These are phyloP conservation scores for Anastatica hierochuntica DNA, from an alignment of 345 rosid genomes.

Conservation along the genomic window DNA sequence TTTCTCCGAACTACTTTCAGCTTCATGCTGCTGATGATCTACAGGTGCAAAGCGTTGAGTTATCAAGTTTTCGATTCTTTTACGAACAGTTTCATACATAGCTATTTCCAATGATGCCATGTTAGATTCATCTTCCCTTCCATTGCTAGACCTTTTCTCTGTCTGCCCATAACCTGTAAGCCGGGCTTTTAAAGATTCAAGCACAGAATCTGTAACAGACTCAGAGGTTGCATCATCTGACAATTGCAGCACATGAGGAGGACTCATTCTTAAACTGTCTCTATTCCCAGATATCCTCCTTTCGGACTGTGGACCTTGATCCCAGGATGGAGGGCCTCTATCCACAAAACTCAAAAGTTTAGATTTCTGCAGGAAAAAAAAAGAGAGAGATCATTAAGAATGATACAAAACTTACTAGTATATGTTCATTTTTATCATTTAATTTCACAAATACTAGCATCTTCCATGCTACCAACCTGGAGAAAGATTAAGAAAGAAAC, in stretches of 20 bases:
- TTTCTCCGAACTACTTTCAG: slow-evolving; percentile 27
- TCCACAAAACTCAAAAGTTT: slow-evolving; percentile 73
- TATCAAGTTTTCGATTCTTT: slow-evolving; percentile 28
- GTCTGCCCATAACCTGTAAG: slow-evolving; percentile 39
- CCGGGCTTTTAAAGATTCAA: slow-evolving; percentile 45
- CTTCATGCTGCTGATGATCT: slow-evolving; percentile 20
- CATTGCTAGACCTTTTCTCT: slow-evolving; percentile 32
- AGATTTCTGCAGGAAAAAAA: slow-evolving; percentile 59
- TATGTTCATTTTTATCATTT: neutral
- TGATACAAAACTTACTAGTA: slow-evolving; percentile 7
- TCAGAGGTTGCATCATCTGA: slow-evolving; percentile 41
- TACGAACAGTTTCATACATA: slow-evolving; percentile 36
- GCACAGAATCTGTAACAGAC: slow-evolving; percentile 31
- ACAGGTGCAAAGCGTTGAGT: slow-evolving; percentile 17
- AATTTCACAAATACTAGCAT: slow-evolving; percentile 4
- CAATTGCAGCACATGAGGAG: slow-evolving; percentile 34
- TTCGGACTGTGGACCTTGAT: slow-evolving; percentile 32
- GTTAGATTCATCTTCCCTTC: slow-evolving; percentile 29
- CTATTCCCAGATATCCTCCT: slow-evolving; percentile 29
- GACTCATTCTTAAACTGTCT: slow-evolving; percentile 28
- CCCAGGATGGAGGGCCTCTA: slow-evolving; percentile 65
- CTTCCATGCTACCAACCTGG: slow-evolving; percentile 46
- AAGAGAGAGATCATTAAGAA: slow-evolving; percentile 14
- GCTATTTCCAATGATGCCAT: slow-evolving; percentile 57
- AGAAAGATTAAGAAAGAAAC: slow-evolving; percentile 80